Conservation (phyloP, 129 eudicot genomes). For the Rutidosis leptorrhynchoides region DNA sequence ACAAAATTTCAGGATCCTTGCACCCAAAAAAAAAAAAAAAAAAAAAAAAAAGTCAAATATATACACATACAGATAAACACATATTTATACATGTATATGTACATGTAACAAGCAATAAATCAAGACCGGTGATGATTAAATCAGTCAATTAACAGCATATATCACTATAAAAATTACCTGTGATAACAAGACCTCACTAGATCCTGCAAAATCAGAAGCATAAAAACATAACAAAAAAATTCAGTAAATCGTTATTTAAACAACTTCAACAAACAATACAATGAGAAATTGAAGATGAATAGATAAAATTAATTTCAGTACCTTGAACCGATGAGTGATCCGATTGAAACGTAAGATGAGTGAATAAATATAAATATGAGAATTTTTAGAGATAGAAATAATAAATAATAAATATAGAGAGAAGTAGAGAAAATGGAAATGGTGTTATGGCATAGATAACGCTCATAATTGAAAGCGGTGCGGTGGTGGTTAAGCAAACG, state of each 20-base stretch:
- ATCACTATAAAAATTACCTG: slow-evolving; percentile 15
- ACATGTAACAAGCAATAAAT: not conserved
- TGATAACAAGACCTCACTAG: slow-evolving; percentile 14
- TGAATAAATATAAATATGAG: not conserved
- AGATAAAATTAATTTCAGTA: not conserved
- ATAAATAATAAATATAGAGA: slow-evolving; percentile 6
- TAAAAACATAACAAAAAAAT: not conserved
- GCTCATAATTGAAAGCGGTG: slow-evolving; percentile 40
- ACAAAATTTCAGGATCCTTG: slow-evolving; percentile 4
- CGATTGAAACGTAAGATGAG: slow-evolving; percentile 19
- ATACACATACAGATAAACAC: not conserved
- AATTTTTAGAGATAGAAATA: slow-evolving; percentile 20
- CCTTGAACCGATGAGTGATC: slow-evolving; percentile 20
- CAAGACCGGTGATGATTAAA: not conserved
- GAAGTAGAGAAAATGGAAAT: slow-evolving; percentile 13
- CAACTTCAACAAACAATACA: not conserved
- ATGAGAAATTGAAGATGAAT: not conserved
- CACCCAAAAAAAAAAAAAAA: not conserved
- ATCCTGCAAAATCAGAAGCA: slow-evolving; percentile 27
- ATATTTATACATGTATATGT: not conserved
- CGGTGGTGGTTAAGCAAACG: slow-evolving; percentile 46
- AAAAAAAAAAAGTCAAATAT: not conserved
- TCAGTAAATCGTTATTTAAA: slow-evolving; percentile 16
- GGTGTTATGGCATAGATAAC: slow-evolving; percentile 23
- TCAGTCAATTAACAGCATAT: slow-evolving; percentile 7